Base-by-base conservation (phyloP, 2,329 filamentous ascomycete species). In the Penicillium sp. region DNA sequence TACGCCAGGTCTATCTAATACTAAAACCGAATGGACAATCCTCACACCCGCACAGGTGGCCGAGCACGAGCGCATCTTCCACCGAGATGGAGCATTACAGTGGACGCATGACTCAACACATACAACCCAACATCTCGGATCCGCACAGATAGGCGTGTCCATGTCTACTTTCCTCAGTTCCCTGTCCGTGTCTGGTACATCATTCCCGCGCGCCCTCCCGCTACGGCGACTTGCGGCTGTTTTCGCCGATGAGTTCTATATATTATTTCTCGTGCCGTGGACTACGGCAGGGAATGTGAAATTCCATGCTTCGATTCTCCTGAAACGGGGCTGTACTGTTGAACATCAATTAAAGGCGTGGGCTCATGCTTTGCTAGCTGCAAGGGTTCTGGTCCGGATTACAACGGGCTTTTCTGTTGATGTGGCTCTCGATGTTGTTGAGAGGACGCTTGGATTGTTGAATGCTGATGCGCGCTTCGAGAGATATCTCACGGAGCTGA, bases 11-110 rank as follows among this genome's bases (percentile, higher is more conserved):
- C 14, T 22, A 42, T 3, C n/a, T 18, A 7, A n/a, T 14, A 34
- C n/a, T 18, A 8, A n/a, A n/a, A 34, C 16, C 3, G 2, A 45
- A 39, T 43, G 22, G 44, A 58, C 26, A 18, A 42, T 64, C 2
- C 79, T 90, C 3, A 81, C 80, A 0, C 92, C 91, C 0, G 74
- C 78, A 8, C 78, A 92, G 61, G 86, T 92, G 1, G 82, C 89
- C 0, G 66, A 62, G 22, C 69, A 74, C 58, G 85, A 88, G 70
- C 74, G 76, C 16, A 81, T 87, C 53, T 87, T 87, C 60, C 83
- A 82, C 47, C 75, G 78, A 46, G 88, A 91, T 70, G 83, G 80
- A 18, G 84, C 91, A 22, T 73, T 97, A n/a, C 76, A 82, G 46
- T 81, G 81, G 74, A 72, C 66, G 35, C 70, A 49, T 57, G 65